Conservation (phyloP, 1,139 yeast species). For the Yamadazyma dushanensis region DNA sequence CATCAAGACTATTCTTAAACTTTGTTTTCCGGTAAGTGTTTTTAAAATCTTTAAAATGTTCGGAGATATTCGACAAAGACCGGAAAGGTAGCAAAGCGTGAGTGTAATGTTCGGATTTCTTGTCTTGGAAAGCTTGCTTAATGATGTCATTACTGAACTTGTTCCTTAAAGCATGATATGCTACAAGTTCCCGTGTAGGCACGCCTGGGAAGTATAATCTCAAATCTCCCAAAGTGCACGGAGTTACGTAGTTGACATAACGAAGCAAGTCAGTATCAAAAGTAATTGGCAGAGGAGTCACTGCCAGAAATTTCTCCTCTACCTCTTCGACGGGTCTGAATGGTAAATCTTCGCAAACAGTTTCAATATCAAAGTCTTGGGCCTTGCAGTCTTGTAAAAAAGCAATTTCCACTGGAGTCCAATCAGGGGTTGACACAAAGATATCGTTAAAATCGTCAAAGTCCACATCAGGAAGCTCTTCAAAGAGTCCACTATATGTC, state of each 20-base stretch:
- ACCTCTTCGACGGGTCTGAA: constrained; percentile 11
- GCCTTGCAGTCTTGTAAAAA: constrained; percentile 12
- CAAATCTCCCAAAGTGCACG: constrained; percentile 10
- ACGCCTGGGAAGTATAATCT: constrained; percentile 16
- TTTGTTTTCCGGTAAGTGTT: constrained; percentile 25
- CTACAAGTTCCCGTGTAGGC: constrained; percentile 16
- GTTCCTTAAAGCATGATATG: not conserved
- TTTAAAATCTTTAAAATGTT: constrained; percentile 21
- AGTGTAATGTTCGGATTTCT: constrained; percentile 12
- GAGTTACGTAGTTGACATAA: constrained; percentile 8
- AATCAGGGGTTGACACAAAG: constrained; percentile 5
- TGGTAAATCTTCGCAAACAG: constrained; percentile 14
- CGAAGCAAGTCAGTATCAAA: constrained; percentile 13
- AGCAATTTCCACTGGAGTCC: constrained; percentile 14
- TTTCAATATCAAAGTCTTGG: constrained; percentile 4
- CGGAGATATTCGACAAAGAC: constrained; percentile 14
- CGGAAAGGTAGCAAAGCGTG: constrained; percentile 18
- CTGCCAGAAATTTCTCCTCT: not conserved
- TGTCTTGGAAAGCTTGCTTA: constrained; percentile 8
- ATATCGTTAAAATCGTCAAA: constrained; percentile 11
- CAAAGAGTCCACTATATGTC: constrained; percentile 16
- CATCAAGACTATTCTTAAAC: constrained; percentile 31
- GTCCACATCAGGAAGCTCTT: constrained; percentile 16
- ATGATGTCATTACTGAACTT: constrained; percentile 5
- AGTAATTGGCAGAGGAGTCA: constrained; percentile 1